phyloP scores from a whole-genome alignment of 2,329 filamentous ascomycete species.

The Xylariaceae sp. region DNA sequence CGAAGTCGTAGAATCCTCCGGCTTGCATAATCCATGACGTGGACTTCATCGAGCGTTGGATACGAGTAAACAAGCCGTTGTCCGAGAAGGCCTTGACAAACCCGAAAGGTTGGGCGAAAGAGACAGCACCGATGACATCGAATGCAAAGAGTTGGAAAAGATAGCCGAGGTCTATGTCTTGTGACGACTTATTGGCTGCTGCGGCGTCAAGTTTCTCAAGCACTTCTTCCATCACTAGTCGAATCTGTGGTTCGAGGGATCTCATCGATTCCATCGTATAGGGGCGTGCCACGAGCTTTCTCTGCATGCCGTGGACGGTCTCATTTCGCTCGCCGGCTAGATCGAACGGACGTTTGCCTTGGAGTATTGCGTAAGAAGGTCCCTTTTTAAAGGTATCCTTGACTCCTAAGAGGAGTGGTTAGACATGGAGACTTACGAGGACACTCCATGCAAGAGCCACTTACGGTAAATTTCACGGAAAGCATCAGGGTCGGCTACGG shows the following conservation, averaged over 20 bases:
- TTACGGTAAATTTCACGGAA: constrained; percentile 15
- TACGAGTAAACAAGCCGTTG: constrained; percentile 7
- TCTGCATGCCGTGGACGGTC: constrained; percentile 15
- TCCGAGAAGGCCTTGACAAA: constrained; percentile 15
- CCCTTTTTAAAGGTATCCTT: constrained; percentile 9
- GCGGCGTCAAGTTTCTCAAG: constrained; percentile 8
- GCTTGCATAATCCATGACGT: constrained; percentile 9
- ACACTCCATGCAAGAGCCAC: constrained; percentile 1
- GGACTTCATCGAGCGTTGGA: constrained; percentile 1
- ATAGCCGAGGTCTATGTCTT: constrained; percentile 10
- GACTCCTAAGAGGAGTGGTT: background rate
- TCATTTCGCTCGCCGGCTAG: constrained; percentile 14
- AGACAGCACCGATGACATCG: constrained; percentile 16
- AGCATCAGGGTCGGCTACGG: constrained; percentile 11
- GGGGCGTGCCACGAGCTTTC: constrained; percentile 15
- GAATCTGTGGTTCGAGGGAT: constrained; percentile 14
- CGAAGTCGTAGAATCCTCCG: background rate
- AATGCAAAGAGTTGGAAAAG: constrained; percentile 16
- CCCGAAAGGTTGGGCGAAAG: constrained; percentile 15
- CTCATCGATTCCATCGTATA: constrained; percentile 19
- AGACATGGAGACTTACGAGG: background rate
- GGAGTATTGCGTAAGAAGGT: constrained; percentile 9
- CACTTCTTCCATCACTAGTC: constrained; percentile 2
- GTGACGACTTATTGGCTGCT: background rate
- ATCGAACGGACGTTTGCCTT: constrained; percentile 16